phyloP scores from a whole-genome alignment of 2,329 filamentous ascomycete species.

The Microascus cirrosus region DNA sequence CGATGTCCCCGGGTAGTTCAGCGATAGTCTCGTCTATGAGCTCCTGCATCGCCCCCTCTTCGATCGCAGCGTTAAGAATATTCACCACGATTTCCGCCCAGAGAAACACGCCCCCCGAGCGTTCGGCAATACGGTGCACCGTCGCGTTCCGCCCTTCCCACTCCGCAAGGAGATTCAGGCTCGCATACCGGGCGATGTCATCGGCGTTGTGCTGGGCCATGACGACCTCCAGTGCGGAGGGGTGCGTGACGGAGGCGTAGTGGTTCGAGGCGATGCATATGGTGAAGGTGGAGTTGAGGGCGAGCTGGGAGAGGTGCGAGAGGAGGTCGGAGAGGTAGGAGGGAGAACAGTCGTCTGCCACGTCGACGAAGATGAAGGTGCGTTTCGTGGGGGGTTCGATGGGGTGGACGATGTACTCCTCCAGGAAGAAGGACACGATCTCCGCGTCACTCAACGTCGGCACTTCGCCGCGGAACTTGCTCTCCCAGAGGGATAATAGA shows the following conservation, averaged over 20 bases:
- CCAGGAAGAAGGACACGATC: conserved; percentile 18
- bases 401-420: conserved; percentile 15
- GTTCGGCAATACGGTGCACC: conserved; percentile 14
- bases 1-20: conserved; percentile 18
- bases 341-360: conserved; percentile 13
- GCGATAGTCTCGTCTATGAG: conserved; percentile 19
- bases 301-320: conserved; percentile 15
- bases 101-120: conserved; percentile 18
- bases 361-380: conserved; percentile 20
- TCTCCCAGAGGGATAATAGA: conserved; percentile 10
- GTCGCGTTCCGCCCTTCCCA: conserved; percentile 18
- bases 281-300: conserved; percentile 19
- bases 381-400: conserved; percentile 14
- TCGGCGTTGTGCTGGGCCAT: conserved; percentile 19
- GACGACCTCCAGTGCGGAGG: conserved; percentile 12
- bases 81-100: conserved; percentile 23
- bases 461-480: neutral
- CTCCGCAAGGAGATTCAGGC: conserved; percentile 17
- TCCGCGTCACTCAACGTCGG: conserved; percentile 14
- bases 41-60: conserved; percentile 19
- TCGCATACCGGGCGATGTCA: conserved; percentile 19
- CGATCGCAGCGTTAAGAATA: conserved; percentile 21
- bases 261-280: conserved; percentile 17
- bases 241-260: conserved; percentile 4
- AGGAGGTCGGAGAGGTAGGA: conserved; percentile 15